Base-by-base conservation (phyloP, 139 green algal species). In the Chlorella sp. region DNA sequence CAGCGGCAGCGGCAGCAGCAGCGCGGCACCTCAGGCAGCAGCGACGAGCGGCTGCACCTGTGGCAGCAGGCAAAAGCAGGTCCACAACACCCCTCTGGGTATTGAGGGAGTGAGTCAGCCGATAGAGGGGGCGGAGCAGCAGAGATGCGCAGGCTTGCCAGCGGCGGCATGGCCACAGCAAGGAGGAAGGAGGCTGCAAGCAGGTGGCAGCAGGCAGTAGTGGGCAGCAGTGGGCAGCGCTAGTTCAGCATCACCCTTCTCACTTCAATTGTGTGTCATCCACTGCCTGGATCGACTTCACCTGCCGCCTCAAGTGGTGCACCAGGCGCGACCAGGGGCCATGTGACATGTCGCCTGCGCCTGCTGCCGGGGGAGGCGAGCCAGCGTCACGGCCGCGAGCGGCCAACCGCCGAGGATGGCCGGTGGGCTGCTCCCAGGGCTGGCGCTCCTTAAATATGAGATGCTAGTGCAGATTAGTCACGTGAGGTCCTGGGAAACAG, bases 221-320 rank as follows among this genome's bases (percentile, higher is more conserved):
- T 15, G 2, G 28, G 73, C 73, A 80, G 73, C 48, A 57, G 37
- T 26, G 75, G 28, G 30, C 30, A 34, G 42, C 77, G 5, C 9
- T 36, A 2, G 53, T 21, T 30, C 64, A 71, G 22, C 22, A 14
- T 14, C 19, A 78, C 30, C 71, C 34, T 30, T 4, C 60, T 75
- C 66, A 88, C 84, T 81, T 88, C 39, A 88, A 68, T 28, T 42
- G 30, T 1, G 30, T 48, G 40, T 88, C 84, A 21, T 88, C 84
- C 14, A 88, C 84, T 5, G 42, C 71, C 68, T 88, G 84, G 28
- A 88, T 88, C 2, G 40, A 66, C 39, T 81, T 37, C 28, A 88
- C 84, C 34, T 68, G 66, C 18, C 42, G n/a, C 39, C 84, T 39
- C 39, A 88, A 42, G 22, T 34, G 48, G 57, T 66, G 34, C n/a